A percentile compares a stretch with the other conserved stretches of the same genome.
Conservation (phyloP, 2,329 filamentous ascomycete genomes). For the Colletotrichum sojae region DNA sequence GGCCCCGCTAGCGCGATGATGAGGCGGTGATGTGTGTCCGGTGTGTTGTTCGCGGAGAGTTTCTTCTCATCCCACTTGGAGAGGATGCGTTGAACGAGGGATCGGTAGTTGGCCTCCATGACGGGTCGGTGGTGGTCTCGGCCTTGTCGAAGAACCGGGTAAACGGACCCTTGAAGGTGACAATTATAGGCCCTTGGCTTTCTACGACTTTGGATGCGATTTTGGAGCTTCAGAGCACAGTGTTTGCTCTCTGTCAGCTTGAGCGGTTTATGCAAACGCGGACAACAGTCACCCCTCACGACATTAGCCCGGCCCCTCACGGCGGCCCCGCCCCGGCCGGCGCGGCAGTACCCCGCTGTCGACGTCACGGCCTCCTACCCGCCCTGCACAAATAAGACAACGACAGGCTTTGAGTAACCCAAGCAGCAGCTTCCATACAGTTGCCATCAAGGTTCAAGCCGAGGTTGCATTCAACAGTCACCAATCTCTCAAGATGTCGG, state of each 20-base stretch:
- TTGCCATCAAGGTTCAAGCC: not conserved
- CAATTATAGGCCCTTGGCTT: not conserved
- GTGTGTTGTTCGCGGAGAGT: not conserved
- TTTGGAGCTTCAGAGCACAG: not conserved
- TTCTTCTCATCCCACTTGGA: slow-evolving; percentile 43
- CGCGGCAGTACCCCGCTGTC: slow-evolving; percentile 31
- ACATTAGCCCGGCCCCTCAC: slow-evolving; percentile 25
- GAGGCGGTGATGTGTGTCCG: slow-evolving; percentile 38
- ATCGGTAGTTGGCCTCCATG: slow-evolving; percentile 47
- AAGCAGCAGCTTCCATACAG: not conserved
- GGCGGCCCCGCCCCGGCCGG: slow-evolving; percentile 31
- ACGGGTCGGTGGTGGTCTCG: not conserved
- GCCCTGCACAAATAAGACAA: slow-evolving; percentile 15
- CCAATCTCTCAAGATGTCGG: slow-evolving; percentile 11
- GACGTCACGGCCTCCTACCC: slow-evolving; percentile 24
- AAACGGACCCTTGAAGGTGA: not conserved
- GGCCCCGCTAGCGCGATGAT: slow-evolving; percentile 50
- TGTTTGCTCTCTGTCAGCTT: not conserved
- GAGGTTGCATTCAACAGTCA: not conserved
- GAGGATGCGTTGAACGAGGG: slow-evolving; percentile 43
- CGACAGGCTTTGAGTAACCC: not conserved
- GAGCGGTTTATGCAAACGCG: not conserved
- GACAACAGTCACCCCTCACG: slow-evolving; percentile 24
- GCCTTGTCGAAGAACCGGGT: not conserved
- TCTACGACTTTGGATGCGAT: not conserved